Conservation (phyloP, 805 yeast species). For the Myxozyma nipponensis region DNA sequence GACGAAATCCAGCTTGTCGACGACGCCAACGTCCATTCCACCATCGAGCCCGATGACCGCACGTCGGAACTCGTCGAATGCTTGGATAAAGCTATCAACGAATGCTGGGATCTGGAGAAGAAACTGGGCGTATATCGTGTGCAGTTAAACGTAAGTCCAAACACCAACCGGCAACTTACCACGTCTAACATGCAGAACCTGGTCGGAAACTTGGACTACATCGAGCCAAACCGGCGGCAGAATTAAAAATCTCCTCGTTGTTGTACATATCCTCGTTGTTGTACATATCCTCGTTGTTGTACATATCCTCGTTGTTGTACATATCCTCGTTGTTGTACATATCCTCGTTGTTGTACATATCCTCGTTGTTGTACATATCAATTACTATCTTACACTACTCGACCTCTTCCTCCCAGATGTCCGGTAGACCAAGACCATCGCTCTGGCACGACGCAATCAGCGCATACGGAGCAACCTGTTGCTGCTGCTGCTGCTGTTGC, state of each 20-base stretch:
- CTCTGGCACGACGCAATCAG: conserved; percentile 86
- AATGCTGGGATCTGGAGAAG: conserved; percentile 55
- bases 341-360: no score
- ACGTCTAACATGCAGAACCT: no score
- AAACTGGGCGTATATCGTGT: conserved; percentile 40
- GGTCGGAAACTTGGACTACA: neutral
- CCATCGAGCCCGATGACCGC: conserved; percentile 49
- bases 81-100: conserved; percentile 45
- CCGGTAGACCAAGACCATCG: conserved; percentile 93
- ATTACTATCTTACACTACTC: neutral
- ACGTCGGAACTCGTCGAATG: conserved; percentile 44
- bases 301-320: neutral
- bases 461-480: conserved; percentile 68
- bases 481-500: conserved; percentile 26
- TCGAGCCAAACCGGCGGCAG: neutral
- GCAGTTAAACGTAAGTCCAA: conserved; percentile 16
- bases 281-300: neutral
- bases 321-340: neutral
- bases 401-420: conserved; percentile 81
- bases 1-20: conserved; percentile 60
- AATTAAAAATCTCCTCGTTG: no score
- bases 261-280: neutral
- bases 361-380: neutral
- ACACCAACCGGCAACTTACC: no score
- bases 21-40: conserved; percentile 54